Conservation (phyloP, 169 alveolate species). For the Plasmodium vivax region DNA sequence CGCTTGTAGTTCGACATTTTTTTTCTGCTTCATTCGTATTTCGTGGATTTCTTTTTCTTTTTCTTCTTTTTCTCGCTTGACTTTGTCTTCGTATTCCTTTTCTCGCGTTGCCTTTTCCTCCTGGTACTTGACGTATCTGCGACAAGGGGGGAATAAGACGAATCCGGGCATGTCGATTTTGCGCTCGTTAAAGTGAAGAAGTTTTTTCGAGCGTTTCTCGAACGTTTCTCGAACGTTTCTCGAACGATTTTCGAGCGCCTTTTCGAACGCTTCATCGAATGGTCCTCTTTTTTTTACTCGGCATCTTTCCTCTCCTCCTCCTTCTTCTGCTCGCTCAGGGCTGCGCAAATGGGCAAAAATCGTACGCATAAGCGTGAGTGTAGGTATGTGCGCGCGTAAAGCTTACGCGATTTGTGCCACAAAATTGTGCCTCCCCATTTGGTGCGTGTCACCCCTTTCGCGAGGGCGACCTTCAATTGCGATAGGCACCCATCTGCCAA, state of each 20-base stretch:
- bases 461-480: background rate
- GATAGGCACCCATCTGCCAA: background rate
- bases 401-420: background rate
- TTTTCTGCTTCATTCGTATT: slow-evolving; percentile 70
- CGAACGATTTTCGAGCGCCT: background rate
- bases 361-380: background rate
- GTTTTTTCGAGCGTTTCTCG: background rate
- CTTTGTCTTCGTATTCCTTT: slow-evolving; percentile 66
- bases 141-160: background rate
- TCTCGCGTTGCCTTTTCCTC: slow-evolving; percentile 46
- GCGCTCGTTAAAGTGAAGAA: background rate
- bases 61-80: slow-evolving; percentile 53
- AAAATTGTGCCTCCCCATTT: background rate
- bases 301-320: slow-evolving; percentile 55
- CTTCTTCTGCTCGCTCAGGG: slow-evolving; percentile 13
- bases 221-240: no score
- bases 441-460: background rate
- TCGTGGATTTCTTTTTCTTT: slow-evolving; percentile 62
- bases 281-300: slow-evolving; percentile 25
- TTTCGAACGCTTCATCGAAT: background rate
- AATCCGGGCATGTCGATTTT: background rate
- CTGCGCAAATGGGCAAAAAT: background rate
- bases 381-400: background rate
- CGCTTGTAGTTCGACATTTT: slow-evolving; percentile 51
- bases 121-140: slow-evolving; percentile 37